Evolutionary conservation across 2,329 filamentous ascomycete genomes (phyloP), one percentile per base, ranked within the genome.

Genomic region (Plenodomus tracheiphilus): DNA sequence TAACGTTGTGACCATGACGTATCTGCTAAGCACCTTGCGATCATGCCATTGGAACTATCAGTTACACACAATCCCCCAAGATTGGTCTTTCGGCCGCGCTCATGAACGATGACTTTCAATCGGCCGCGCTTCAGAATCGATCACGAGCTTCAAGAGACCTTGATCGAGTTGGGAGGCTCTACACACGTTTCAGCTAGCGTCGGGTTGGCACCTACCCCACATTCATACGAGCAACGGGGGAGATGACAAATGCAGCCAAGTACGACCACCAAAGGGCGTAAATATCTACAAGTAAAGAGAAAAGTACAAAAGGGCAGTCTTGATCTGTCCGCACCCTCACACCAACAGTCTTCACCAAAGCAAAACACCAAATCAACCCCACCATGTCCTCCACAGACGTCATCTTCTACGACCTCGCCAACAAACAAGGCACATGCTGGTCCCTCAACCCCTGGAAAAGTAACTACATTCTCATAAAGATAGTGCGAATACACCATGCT

Each of bases 371-470:
- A 4, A 7, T 21, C 21, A 19, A 21, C 6, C 20, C 4, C 6
- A 32, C 13, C 28, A 32, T 32, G 28, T 32, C 28, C 28, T 6
- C 7, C 9, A 11, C 65, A 22, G 65, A 76, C 53, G 74, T 86
- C 32, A 72, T 81, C 8, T 66, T 89, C 1, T 87, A 83, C 57
- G 86, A 89, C 65, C 68, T 89, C 2, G 81, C 85, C 2, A 84
- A 77, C 69, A 80, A 76, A 63, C 70, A 73, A 15, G 67, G 74
- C 34, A 71, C 71, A 7, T 64, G 74, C 42, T 89, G 87, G 87
- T 86, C 85, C 1, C 72, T 82, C 39, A 90, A 89, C 65, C 81
- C 86, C 0, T 89, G 85, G 86, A 89, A 87, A 72, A 83, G 85
- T 86, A 71, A 59, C 68, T 66, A n/a, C 16, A n/a, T 36, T 25